Evolutionary conservation across 768 basidiomycete genomes (phyloP).

Genomic region (Chalciporus chontae): DNA sequence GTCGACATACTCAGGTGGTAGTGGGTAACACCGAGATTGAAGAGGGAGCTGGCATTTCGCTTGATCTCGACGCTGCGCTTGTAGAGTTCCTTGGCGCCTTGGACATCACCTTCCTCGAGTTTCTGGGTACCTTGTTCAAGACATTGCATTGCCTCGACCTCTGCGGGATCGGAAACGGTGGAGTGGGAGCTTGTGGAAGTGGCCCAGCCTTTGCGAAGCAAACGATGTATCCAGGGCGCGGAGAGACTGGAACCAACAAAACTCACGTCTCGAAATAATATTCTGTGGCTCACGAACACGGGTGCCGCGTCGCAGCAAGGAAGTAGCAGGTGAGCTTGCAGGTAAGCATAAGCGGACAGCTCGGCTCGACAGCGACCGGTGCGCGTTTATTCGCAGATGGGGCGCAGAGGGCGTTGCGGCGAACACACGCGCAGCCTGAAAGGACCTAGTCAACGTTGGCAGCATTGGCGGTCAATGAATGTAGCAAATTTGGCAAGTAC

Average conservation of each 20-base stretch:
- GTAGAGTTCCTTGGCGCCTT: constrained; percentile 74
- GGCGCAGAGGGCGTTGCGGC: constrained; percentile 22
- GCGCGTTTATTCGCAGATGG: no score
- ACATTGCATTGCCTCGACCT: constrained; percentile 71
- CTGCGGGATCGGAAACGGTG: constrained; percentile 78
- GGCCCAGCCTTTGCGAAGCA: constrained; percentile 55
- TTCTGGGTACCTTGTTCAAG: constrained; percentile 82
- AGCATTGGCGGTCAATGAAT: constrained; percentile 29
- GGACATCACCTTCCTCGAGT: constrained; percentile 82
- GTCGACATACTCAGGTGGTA: constrained; percentile 75
- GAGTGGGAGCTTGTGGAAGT: constrained; percentile 79
- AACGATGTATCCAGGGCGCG: constrained; percentile 1
- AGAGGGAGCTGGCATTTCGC: constrained; percentile 74
- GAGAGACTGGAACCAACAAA: constrained; percentile 10
- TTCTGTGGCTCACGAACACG: constrained; percentile 6
- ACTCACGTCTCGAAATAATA: constrained; percentile 27
- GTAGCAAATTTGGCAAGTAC: constrained; percentile 12
- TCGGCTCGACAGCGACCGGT: constrained; percentile 23
- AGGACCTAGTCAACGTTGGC: no score
- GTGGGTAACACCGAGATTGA: constrained; percentile 86
- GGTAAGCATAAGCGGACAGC: constrained; percentile 18
- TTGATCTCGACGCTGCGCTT: constrained; percentile 77
- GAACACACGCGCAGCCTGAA: constrained; percentile 21
- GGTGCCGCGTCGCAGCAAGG: constrained; percentile 6
- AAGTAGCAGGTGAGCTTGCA: constrained; percentile 12